phyloP scores from a whole-genome alignment of 1,139 yeast species.

The Protomyces inundatus region DNA sequence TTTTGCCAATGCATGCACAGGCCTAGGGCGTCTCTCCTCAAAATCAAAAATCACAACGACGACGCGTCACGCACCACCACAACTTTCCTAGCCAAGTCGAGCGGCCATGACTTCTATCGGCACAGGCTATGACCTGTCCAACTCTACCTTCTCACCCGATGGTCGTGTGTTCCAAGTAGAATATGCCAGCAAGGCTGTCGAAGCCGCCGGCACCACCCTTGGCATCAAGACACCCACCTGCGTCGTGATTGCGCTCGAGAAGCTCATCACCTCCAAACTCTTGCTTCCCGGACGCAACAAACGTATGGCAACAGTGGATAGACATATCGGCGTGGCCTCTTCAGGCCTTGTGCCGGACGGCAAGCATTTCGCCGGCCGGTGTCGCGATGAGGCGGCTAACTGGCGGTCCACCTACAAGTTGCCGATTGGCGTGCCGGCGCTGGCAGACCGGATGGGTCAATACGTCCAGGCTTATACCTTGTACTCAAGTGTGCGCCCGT shows the following conservation, averaged over 20 bases:
- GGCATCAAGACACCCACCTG: constrained; percentile 93
- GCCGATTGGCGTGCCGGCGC: constrained; percentile 71
- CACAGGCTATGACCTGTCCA: constrained; percentile 93
- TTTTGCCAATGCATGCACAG: no score
- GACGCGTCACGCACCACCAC: neutral
- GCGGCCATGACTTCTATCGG: constrained; percentile 72
- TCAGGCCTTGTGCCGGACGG: constrained; percentile 97
- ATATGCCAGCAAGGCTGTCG: constrained; percentile 96
- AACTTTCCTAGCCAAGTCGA: neutral
- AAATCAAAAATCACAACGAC: neutral
- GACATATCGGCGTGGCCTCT: constrained; percentile 87
- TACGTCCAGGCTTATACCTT: constrained; percentile 94
- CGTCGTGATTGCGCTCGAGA: constrained; percentile 92
- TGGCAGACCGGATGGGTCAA: constrained; percentile 82
- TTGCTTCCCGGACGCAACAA: constrained; percentile 84
- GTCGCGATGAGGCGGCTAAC: constrained; percentile 82
- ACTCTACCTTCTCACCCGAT: constrained; percentile 79
- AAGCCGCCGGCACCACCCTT: constrained; percentile 80
- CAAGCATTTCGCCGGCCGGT: constrained; percentile 83
- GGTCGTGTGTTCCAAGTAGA: constrained; percentile 99
- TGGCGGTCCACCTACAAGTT: constrained; percentile 74
- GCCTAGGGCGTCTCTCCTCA: no score
- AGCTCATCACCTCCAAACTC: constrained; percentile 77
- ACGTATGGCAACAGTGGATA: constrained; percentile 86
- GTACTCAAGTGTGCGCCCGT: constrained; percentile 95